Base-by-base conservation (phyloP, 2,329 filamentous ascomycete genomes). In the Paecilomyces formosus region DNA sequence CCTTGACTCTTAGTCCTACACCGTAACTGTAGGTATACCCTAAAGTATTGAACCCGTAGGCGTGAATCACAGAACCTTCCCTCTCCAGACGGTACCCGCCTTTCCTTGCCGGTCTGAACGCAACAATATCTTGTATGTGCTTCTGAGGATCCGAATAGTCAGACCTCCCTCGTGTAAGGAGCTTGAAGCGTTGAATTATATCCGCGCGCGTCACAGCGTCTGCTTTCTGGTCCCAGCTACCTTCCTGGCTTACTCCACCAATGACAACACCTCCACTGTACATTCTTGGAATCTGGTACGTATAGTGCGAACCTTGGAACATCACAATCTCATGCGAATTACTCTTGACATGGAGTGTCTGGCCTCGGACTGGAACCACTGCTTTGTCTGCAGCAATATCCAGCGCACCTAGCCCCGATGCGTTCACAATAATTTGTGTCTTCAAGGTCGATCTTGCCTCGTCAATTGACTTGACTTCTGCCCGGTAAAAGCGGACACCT, bases 261-360 rank as follows among this genome's bases (percentile, higher is more conserved):
- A 66, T 55, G n/a, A 66, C 63, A 1, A 58, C 63, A 28, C 64
- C 63, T 1, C 59, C 58, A 13, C 60, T 59, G 35, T 58, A 59
- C 62, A 64, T 62, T 26, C 65, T 59, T 4, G 64, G 64, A 49
- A 67, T 63, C 4, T 62, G 58, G 58, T 67, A 67, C 4, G 65
- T 61, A 54, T 66, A 67, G 6, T 66, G 58, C 7, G 63, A 61
- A 8, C 65, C 64, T 51, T 63, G 63, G n/a, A 49, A 45, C 60
- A 66, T 65, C 51, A 53, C 51, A 15, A 67, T 62, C 64, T 39
- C 33, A 13, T 39, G 33, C n/a, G 33, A 13, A 4, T 39, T 39
- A 4, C 33, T 39, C 11, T 39, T 39, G 11, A 39, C 33, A 13
- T 15, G 11, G 33, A 39, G 33, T 3, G 33, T 39, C 33, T 39